Evolutionary conservation across 345 rosid species (phyloP), one percentile per base, ranked within the genome.

Genomic region (Pistacia atlantica): DNA sequence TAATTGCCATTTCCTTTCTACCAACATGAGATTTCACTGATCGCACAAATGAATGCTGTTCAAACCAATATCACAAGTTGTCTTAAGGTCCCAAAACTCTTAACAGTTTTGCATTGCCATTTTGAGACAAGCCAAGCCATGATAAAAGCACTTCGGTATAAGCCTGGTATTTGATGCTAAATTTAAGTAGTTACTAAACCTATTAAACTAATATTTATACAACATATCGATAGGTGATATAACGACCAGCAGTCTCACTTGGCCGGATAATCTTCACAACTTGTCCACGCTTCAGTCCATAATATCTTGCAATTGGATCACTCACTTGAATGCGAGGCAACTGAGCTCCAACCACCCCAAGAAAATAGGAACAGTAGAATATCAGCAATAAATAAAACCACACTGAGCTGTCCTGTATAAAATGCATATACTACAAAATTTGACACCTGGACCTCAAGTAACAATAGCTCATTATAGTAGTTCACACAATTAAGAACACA

Each of bases 221-320:
- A 78, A 85, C 93, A 71, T 86, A 86, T 61, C 91, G 81, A 64
- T 88, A 90, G 52, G 93, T 90, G 76, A 90, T 82, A 74, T 90
- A 90, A 60, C 93, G 89, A 72, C 93, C 93, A 14, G 91, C 91
- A 8, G 93, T 90, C 77, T 90, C 93, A 75, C 91, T 90, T 1
- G 93, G 89, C 73, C 93, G 84, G 28, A 86, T 90, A 58, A 90
- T 90, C 87, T 90, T 90, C 72, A 90, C 90, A 57, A 90, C 93
- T 77, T 90, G 93, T 22, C 93, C 93, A 72, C 91, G 90, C 85
- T 83, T 90, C 67, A 88, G 79, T 61, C 93, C 90, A 64, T 82
- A 90, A 80, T 90, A 90, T 81, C 90, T 86, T 25, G 93, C 91
- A 31, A 90, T 77, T 31, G 93, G 93, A 86, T 90, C 91, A 7